A percentile compares a stretch with the other conserved stretches of the same genome.
Conservation (phyloP, 78 protist species). For the Dictyostelium intermedium region DNA sequence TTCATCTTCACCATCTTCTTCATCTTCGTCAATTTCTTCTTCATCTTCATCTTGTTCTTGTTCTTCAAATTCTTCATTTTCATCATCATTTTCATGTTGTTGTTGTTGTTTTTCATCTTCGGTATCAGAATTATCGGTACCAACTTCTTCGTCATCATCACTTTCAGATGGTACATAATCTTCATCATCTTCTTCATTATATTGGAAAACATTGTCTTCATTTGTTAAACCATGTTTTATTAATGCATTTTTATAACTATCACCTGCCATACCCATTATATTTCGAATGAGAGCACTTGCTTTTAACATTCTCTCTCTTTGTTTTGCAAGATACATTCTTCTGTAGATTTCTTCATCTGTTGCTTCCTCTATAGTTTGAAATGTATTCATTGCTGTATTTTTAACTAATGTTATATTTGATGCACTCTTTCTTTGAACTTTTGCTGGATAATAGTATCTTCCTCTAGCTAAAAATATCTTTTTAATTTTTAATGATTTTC, state of each 20-base stretch:
- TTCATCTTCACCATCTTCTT: not conserved
- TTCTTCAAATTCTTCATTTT: constrained; percentile 12
- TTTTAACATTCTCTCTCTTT: not conserved
- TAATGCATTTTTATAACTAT: not conserved
- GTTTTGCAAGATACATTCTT: not conserved
- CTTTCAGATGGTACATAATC: not conserved
- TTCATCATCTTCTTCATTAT: constrained; percentile 6
- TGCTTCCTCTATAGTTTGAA: not conserved
- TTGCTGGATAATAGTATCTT: constrained; percentile 10
- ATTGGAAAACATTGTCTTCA: not conserved
- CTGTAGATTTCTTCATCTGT: not conserved
- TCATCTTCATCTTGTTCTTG: not conserved
- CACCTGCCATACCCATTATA: not conserved
- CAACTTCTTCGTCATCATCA: not conserved
- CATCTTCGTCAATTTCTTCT: not conserved
- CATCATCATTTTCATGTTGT: not conserved
- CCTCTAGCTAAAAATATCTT: not conserved
- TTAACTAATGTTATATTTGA: not conserved
- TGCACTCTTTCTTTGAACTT: not conserved
- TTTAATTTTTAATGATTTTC: not conserved
- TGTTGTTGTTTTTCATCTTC: constrained; percentile 9
- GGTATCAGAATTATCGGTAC: not conserved
- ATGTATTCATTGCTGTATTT: constrained; percentile 14
- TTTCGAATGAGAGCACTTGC: not conserved
- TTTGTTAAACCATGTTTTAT: not conserved